Conservation (phyloP, 768 basidiomycete genomes). For the Pleurotus djamor region DNA sequence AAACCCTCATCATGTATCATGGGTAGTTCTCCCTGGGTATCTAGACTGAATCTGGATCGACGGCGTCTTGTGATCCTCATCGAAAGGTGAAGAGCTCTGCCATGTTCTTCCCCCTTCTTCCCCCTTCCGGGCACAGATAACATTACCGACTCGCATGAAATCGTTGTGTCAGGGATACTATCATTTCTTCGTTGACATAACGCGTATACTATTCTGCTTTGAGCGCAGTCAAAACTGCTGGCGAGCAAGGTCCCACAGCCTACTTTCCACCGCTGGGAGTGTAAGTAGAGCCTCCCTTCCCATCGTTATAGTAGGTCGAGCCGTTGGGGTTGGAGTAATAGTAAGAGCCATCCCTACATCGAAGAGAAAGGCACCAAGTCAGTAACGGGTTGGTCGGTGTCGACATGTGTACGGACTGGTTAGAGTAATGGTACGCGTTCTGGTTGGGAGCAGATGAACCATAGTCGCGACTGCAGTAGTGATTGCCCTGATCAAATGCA, state of each 20-base stretch:
- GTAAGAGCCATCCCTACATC: slow-evolving; percentile 50
- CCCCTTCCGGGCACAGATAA: too few species aligned
- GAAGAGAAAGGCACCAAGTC: background rate
- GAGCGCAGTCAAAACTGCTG: background rate
- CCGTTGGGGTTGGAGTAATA: slow-evolving; percentile 63
- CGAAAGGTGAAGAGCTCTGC: too few species aligned
- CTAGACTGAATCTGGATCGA: too few species aligned
- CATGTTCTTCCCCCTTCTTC: too few species aligned
- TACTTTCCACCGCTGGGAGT: slow-evolving; percentile 33
- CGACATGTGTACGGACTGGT: slow-evolving; percentile 32
- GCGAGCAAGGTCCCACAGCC: background rate
- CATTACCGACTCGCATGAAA: too few species aligned
- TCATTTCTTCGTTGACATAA: too few species aligned
- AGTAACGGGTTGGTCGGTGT: too few species aligned
- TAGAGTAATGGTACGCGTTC: slow-evolving; percentile 61
- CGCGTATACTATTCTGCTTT: too few species aligned
- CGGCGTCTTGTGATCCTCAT: too few species aligned
- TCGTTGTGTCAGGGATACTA: too few species aligned
- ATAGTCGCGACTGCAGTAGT: slow-evolving; percentile 54
- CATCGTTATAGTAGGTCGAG: slow-evolving; percentile 58
- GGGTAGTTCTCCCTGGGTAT: too few species aligned
- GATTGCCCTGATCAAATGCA: slow-evolving; percentile 46
- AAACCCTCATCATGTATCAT: too few species aligned
- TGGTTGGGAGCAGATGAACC: slow-evolving; percentile 24
- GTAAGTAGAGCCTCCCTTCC: slow-evolving; percentile 45